Evolutionary conservation across 805 yeast genomes (phyloP), one percentile per base, ranked within the genome.

Genomic region (Candida berthetii): DNA sequence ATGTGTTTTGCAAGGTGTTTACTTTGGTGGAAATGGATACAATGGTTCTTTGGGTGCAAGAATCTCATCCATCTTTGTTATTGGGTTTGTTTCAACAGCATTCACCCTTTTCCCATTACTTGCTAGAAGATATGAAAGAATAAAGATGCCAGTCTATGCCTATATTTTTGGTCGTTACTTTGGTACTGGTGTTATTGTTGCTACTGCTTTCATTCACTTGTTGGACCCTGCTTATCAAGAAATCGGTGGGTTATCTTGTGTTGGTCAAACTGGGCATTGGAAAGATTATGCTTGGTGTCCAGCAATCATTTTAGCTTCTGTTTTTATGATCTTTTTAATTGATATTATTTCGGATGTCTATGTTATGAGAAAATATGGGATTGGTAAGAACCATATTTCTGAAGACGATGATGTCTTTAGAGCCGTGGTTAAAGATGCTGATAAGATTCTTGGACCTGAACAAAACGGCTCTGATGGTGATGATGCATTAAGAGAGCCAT

Each of bases 121-220:
- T 31, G 61, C 74, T 2, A 64, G 68, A 31, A 57, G 60, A 40
- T 63, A 62, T 46, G 58, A 66, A 8, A 57, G 65, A 47, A 52
- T 72, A 37, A 59, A 65, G 41, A 41, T 78, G 59, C 78, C 85
- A 52, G 37, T 44, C 18, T 50, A 45, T 31, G 50, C 49, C 16
- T 57, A 53, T 36, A 37, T 46, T 8, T 45, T 51, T 35, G 46
- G 65, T 52, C 19, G 52, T 57, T 75, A 70, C 64, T 81, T 82
- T 52, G 91, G 91, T 50, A 72, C 87, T 5, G 91, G 91, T 39
- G 90, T 83, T 36, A 83, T 83, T 49, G 66, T 83, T 4, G 84
- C 90, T 11, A 83, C 91, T 7, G 86, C 88, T 0, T 84, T 80
- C 50, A 72, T 83, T 44, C 91, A 83, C 61, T 59, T 82, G 42